Base-by-base conservation (phyloP, 352 stramenopile genomes). In the Phytophthora idaei region DNA sequence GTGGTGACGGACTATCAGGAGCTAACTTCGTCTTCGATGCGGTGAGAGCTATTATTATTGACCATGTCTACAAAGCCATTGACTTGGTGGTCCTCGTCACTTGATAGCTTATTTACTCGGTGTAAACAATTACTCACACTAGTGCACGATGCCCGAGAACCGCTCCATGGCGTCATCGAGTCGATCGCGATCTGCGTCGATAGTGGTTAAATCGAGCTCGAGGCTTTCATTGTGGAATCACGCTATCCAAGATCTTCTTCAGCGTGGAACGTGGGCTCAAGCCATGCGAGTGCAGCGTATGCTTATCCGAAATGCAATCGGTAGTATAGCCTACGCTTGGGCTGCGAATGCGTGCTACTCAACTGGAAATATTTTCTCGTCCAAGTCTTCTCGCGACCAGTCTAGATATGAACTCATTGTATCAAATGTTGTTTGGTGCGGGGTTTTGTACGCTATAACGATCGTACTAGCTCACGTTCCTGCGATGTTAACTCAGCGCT, bases 361-460 rank as follows among this genome's bases (percentile, higher is more conserved):
- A 10, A 44, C 32, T 21, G 71, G 69, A 28, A 80, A 78, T 45
- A 17, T 69, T 4, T 73, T 76, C 15, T 69, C 67, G n/a, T 14
- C 42, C 0, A 42, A 55, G 6, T 37, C 60, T 14, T 60, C 56
- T 5, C n/a, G 21, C 0, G 9, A 64, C 7, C 69, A 80, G 25
- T 61, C 55, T 9, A 61, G 59, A 37, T 50, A 37, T 28, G 67
- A 68, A 1, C 67, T 79, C 4, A 58, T 81, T 21, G 46, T 69
- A 25, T 63, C 64, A 4, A 71, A 65, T 25, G 59, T 80, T 6
- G 36, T 77, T 14, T 83, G 70, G 73, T 75, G 61, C 28, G 50
- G 68, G 7, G 6, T 67, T 14, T 60, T 73, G 14, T 78, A 74
- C 47, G 67, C 50, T 28, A 44, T 74, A 25, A 59, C 78, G 10